Evolutionary conservation across 345 rosid genomes (phyloP).

Genomic region (Gossypium longicalyx): DNA sequence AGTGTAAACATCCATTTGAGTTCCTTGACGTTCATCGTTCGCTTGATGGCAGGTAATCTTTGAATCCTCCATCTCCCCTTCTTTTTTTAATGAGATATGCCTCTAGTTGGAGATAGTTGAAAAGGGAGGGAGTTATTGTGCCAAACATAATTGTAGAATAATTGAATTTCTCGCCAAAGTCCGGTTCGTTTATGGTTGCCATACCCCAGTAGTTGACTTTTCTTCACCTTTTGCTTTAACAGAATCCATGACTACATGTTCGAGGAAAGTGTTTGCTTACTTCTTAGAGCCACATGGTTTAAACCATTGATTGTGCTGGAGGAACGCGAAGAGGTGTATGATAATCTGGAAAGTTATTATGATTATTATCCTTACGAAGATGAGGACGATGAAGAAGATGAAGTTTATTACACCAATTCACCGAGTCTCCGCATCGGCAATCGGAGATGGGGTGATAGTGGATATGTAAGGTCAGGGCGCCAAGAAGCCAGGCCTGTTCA

Average conservation of each 20-base stretch:
- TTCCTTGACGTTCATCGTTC: slow-evolving; percentile 74
- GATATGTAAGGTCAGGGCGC: slow-evolving; percentile 73
- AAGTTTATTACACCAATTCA: slow-evolving; percentile 46
- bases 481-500: slow-evolving; percentile 74
- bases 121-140: background rate
- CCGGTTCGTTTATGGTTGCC: background rate
- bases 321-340: slow-evolving; percentile 32
- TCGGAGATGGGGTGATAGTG: slow-evolving; percentile 88
- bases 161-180: background rate
- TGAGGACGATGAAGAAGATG: slow-evolving; percentile 53
- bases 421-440: slow-evolving; percentile 68
- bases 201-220: background rate
- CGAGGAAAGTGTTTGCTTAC: slow-evolving; percentile 88
- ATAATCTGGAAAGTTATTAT: slow-evolving; percentile 34
- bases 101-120: background rate
- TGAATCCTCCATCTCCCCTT: background rate
- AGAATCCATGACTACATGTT: slow-evolving; percentile 85
- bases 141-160: background rate
- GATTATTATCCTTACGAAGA: slow-evolving; percentile 41
- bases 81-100: background rate
- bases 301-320: slow-evolving; percentile 48
- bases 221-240: background rate
- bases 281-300: slow-evolving; percentile 84
- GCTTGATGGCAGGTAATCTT: slow-evolving; percentile 72
- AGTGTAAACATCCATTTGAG: slow-evolving; percentile 85